Conservation (phyloP, 2,329 filamentous ascomycete genomes). For the Colletotrichum agaves region DNA sequence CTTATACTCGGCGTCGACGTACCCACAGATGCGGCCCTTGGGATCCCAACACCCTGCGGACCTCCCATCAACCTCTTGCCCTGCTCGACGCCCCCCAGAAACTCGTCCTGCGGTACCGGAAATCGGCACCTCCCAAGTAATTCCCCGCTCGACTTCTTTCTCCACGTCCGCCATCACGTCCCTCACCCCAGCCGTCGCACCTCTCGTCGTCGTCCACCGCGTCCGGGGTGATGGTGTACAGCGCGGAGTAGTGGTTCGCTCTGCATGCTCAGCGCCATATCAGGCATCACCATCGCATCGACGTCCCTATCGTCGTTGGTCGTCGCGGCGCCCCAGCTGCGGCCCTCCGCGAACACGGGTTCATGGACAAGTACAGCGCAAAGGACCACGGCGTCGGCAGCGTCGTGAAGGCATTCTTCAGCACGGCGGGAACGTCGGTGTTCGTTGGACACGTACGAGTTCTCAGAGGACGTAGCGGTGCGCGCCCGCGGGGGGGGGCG, state of each 20-base stretch:
- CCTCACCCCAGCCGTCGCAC: constrained; percentile 59
- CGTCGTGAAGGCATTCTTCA: constrained; percentile 59
- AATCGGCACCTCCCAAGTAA: constrained; percentile 67
- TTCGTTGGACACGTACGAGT: constrained; percentile 61
- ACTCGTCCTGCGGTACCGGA: constrained; percentile 56
- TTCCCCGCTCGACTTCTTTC: constrained; percentile 55
- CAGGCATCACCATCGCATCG: constrained; percentile 45
- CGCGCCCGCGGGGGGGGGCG: too few species aligned
- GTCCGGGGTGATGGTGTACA: constrained; percentile 63
- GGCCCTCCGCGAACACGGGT: constrained; percentile 51
- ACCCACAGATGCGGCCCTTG: constrained; percentile 50
- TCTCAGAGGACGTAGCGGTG: constrained; percentile 63
- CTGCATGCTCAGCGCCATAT: constrained; percentile 67
- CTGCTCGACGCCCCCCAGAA: constrained; percentile 59
- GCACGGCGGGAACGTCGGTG: constrained; percentile 54
- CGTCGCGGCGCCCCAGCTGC: too few species aligned
- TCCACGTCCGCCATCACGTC: constrained; percentile 53
- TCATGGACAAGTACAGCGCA: constrained; percentile 63
- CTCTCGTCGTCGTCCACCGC: constrained; percentile 55
- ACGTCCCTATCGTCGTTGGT: constrained; percentile 46
- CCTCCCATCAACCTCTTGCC: constrained; percentile 53
- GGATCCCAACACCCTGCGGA: constrained; percentile 58
- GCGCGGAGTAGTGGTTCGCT: constrained; percentile 67
- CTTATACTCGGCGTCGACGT: constrained; percentile 57
- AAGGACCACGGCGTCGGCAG: constrained; percentile 58